Conservation (phyloP, 2,329 filamentous ascomycete species). For the Curvularia sp. region DNA sequence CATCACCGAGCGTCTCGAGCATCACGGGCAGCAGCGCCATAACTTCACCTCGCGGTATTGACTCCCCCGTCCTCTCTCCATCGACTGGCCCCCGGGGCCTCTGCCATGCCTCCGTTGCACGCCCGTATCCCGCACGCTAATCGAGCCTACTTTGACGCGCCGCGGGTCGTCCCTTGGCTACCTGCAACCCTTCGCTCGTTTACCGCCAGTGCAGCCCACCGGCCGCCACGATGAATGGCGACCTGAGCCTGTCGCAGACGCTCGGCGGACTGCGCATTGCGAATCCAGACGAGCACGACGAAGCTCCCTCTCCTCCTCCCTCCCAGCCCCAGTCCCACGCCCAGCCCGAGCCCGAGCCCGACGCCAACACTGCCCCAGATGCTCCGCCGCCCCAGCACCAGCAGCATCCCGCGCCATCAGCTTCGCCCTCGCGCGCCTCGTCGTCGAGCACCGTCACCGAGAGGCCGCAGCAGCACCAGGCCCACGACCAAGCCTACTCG, state of each 20-base stretch:
- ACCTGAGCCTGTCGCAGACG: constrained; percentile 89
- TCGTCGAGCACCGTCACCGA: constrained; percentile 52
- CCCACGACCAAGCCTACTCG: constrained; percentile 30
- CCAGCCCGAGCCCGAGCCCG: constrained; percentile 32
- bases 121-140: constrained; percentile 23
- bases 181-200: constrained; percentile 33
- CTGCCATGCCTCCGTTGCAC: constrained; percentile 37
- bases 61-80: constrained; percentile 14
- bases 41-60: constrained; percentile 30
- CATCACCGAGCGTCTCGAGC: constrained; percentile 28
- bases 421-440: constrained; percentile 42
- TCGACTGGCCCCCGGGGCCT: constrained; percentile 43
- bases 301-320: background rate
- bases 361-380: constrained; percentile 34
- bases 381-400: constrained; percentile 7
- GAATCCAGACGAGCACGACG: constrained; percentile 81
- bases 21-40: constrained; percentile 23
- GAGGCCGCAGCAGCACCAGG: constrained; percentile 22
- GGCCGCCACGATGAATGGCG: constrained; percentile 76
- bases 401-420: constrained; percentile 26
- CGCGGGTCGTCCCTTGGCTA: constrained; percentile 31
- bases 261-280: constrained; percentile 95
- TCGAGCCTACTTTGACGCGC: constrained; percentile 27
- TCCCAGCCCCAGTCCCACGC: background rate
- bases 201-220: constrained; percentile 31